A percentile compares a stretch with the other conserved stretches of the same genome.
These are phyloP conservation scores for Kazachstania kunashirensis DNA, from an alignment of 805 yeast species.

Conservation along the genomic window DNA sequence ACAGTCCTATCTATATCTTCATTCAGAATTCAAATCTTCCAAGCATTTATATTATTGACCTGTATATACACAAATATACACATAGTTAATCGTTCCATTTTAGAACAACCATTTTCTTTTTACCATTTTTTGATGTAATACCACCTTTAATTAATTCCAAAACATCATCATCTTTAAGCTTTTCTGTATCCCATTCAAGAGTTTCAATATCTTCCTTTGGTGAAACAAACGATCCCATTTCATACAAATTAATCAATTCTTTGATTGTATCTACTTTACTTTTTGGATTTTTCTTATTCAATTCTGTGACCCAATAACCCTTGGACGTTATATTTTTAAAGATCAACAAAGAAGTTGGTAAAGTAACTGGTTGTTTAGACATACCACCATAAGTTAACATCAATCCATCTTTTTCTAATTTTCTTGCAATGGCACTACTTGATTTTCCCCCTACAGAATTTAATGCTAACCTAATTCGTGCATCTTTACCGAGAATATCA, in stretches of 20 bases:
- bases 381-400: conserved; percentile 94
- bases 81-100: conserved; percentile 15
- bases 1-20: no score
- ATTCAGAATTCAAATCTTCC: no score
- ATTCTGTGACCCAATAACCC: conserved; percentile 89
- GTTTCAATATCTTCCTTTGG: conserved; percentile 35
- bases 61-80: conserved; percentile 1
- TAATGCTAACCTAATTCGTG: conserved; percentile 62
- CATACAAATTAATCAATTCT: conserved; percentile 48
- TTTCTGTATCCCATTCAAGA: conserved; percentile 27
- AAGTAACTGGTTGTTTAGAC: conserved; percentile 89
- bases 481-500: conserved; percentile 34
- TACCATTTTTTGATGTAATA: conserved; percentile 29
- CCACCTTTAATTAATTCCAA: conserved; percentile 36
- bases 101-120: conserved; percentile 24
- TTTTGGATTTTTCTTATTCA: conserved; percentile 49
- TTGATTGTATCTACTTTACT: conserved; percentile 46
- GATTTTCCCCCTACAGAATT: conserved; percentile 93
- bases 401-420: conserved; percentile 62
- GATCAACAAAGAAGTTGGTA: conserved; percentile 82
- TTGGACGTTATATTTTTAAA: conserved; percentile 78
- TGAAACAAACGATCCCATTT: conserved; percentile 46
- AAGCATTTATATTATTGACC: not conserved
- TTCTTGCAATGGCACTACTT: conserved; percentile 72
- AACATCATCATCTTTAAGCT: conserved; percentile 33